Conservation (phyloP, 2,329 filamentous ascomycete genomes). For the Exophiala lecanii-corni region DNA sequence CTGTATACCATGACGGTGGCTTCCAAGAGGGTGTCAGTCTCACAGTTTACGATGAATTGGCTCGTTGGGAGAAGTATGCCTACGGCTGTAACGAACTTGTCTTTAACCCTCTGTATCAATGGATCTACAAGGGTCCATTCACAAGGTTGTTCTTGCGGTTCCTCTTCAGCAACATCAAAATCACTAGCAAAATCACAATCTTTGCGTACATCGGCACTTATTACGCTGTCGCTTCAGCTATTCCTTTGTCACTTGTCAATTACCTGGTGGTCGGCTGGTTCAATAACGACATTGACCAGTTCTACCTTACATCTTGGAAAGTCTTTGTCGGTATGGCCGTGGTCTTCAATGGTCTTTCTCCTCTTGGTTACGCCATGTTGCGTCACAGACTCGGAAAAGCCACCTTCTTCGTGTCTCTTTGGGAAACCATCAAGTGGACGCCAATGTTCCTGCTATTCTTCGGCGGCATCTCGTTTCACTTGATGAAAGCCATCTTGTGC, state of each 20-base stretch:
- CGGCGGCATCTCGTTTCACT: slow-evolving; percentile 73
- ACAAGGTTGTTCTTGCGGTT: slow-evolving; percentile 74
- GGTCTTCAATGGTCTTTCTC: slow-evolving; percentile 63
- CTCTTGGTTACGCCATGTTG: slow-evolving; percentile 57
- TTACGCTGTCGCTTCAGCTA: slow-evolving; percentile 64
- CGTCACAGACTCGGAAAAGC: slow-evolving; percentile 58
- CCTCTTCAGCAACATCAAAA: slow-evolving; percentile 59
- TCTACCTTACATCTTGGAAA: slow-evolving; percentile 63
- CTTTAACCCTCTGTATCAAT: slow-evolving; percentile 71
- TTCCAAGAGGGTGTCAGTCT: slow-evolving; percentile 79
- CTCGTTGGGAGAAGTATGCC: slow-evolving; percentile 82
- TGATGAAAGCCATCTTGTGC: slow-evolving; percentile 70
- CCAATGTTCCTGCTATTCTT: slow-evolving; percentile 69
- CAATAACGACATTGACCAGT: slow-evolving; percentile 61
- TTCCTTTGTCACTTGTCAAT: slow-evolving; percentile 61
- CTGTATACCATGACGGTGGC: slow-evolving; percentile 62
- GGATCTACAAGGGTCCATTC: slow-evolving; percentile 69
- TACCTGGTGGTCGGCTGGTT: slow-evolving; percentile 69
- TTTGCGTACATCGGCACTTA: slow-evolving; percentile 63
- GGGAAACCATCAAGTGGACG: slow-evolving; percentile 60
- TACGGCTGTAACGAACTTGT: slow-evolving; percentile 79
- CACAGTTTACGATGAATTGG: slow-evolving; percentile 78
- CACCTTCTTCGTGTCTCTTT: slow-evolving; percentile 45
- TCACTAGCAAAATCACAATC: slow-evolving; percentile 64
- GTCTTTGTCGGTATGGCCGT: slow-evolving; percentile 58